Conservation (phyloP, 306 rosid species). For the Canavalia ensiformis region DNA sequence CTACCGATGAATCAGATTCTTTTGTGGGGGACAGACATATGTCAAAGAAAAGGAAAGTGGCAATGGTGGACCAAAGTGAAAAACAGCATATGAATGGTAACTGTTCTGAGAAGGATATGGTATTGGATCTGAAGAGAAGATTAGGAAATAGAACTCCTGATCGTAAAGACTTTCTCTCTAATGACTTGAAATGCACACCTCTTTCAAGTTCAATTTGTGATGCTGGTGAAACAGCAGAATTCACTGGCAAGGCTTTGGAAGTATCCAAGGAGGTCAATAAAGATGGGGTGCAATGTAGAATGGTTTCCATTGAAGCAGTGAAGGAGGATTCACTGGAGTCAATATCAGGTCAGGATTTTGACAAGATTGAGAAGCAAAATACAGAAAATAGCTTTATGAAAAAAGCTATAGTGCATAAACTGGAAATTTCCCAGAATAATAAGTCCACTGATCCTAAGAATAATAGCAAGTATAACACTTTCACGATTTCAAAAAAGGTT, state of each 20-base stretch:
- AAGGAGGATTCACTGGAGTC: conserved; percentile 57
- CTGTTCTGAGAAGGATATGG: conserved; percentile 19
- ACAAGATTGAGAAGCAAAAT: conserved; percentile 52
- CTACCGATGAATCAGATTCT: conserved; percentile 42
- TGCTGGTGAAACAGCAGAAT: conserved; percentile 35
- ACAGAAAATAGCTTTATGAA: conserved; percentile 45
- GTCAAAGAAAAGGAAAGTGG: conserved; percentile 38
- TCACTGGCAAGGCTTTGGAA: conserved; percentile 34
- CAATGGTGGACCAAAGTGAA: conserved; percentile 21
- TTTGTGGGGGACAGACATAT: conserved; percentile 12
- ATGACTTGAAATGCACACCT: conserved; percentile 37
- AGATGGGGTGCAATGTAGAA: conserved; percentile 53
- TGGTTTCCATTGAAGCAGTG: conserved; percentile 44
- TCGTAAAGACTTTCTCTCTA: conserved; percentile 26
- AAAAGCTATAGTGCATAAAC: conserved; percentile 46
- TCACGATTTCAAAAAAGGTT: conserved; percentile 43
- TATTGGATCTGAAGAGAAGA: conserved; percentile 17
- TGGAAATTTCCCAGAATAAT: conserved; percentile 33
- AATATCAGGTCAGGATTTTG: conserved; percentile 54
- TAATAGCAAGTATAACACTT: conserved; percentile 41
- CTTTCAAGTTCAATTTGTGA: conserved; percentile 46
- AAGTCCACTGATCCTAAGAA: conserved; percentile 35
- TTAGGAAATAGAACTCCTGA: conserved; percentile 33
- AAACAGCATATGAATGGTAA: conserved; percentile 19
- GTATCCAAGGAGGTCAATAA: conserved; percentile 38